Conservation (phyloP, 345 rosid genomes). For the Crucihimalaya himalaica region DNA sequence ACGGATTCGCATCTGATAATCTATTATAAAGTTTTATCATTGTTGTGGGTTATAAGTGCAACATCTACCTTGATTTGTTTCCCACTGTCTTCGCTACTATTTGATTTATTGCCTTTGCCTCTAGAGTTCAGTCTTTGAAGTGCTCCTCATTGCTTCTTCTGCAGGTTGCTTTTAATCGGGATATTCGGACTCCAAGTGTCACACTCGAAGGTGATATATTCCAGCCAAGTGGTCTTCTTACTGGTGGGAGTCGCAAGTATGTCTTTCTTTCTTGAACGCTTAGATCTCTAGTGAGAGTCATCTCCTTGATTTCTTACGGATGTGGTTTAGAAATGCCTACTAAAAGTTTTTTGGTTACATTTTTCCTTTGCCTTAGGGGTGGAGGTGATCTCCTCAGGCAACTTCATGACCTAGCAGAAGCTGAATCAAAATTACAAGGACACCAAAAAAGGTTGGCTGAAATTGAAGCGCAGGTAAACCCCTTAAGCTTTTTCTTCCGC, state of each 20-base stretch:
- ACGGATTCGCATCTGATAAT: neutral
- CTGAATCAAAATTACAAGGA: conserved; percentile 64
- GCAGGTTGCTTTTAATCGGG: conserved; percentile 82
- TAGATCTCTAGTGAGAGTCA: conserved; percentile 13
- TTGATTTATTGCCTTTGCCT: neutral
- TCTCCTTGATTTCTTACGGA: conserved; percentile 16
- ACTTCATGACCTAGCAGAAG: conserved; percentile 82
- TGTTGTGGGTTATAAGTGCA: conserved; percentile 11
- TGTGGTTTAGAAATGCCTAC: conserved; percentile 18
- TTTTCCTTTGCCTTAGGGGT: conserved; percentile 55
- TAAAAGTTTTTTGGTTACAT: conserved; percentile 6
- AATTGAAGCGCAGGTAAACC: conserved; percentile 73
- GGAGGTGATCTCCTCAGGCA: conserved; percentile 86
- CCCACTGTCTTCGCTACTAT: conserved; percentile 16
- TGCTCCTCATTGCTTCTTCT: conserved; percentile 31
- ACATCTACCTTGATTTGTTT: neutral
- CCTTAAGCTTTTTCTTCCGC: neutral
- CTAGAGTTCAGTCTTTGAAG: conserved; percentile 8
- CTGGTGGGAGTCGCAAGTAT: conserved; percentile 97
- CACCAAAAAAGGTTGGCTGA: conserved; percentile 74
- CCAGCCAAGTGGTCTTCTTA: conserved; percentile 94
- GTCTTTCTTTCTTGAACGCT: conserved; percentile 27
- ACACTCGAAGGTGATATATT: conserved; percentile 95
- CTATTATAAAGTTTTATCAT: neutral
- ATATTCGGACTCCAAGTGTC: conserved; percentile 75